These are phyloP conservation scores for Curvularia spicifera DNA, from an alignment of 2,329 filamentous ascomycete genomes.

Conservation along the genomic window DNA sequence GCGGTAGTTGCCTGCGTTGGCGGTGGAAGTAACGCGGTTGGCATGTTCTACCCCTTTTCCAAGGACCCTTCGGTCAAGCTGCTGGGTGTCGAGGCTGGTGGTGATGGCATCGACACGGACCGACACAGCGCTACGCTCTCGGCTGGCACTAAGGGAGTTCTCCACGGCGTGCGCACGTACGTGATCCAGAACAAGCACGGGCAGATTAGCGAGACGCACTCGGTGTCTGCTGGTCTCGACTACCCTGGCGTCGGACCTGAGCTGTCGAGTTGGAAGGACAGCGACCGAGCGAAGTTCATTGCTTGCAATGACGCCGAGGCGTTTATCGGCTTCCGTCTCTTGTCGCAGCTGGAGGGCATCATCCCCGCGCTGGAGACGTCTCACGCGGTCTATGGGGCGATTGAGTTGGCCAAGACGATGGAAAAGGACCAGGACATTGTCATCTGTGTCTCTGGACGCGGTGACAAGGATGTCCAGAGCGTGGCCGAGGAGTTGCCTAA, in stretches of 20 bases:
- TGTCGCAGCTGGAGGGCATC: slow-evolving; percentile 91
- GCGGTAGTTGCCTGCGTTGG: slow-evolving; percentile 97
- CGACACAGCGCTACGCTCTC: slow-evolving; percentile 88
- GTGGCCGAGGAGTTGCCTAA: slow-evolving; percentile 92
- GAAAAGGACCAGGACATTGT: slow-evolving; percentile 86
- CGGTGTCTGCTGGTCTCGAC: slow-evolving; percentile 92
- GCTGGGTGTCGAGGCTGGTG: slow-evolving; percentile 92
- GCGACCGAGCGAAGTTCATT: slow-evolving; percentile 81
- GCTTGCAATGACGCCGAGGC: slow-evolving; percentile 92
- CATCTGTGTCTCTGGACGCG: slow-evolving; percentile 89
- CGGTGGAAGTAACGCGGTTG: slow-evolving; percentile 90
- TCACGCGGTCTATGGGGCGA: slow-evolving; percentile 87
- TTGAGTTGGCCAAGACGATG: slow-evolving; percentile 93
- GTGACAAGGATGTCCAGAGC: slow-evolving; percentile 98
- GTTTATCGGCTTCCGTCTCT: slow-evolving; percentile 81
- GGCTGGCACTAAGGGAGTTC: slow-evolving; percentile 85
- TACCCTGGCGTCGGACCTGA: slow-evolving; percentile 97
- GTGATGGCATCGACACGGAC: slow-evolving; percentile 85
- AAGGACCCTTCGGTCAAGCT: slow-evolving; percentile 85
- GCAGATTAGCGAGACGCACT: slow-evolving; percentile 94
- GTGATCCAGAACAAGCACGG: slow-evolving; percentile 91
- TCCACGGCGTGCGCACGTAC: slow-evolving; percentile 96
- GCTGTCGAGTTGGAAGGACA: slow-evolving; percentile 91
- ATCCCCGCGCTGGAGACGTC: slow-evolving; percentile 94
- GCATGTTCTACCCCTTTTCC: slow-evolving; percentile 98